These are phyloP conservation scores for Blumeriella jaapii DNA, from an alignment of 2,329 filamentous ascomycete species.

Conservation along the genomic window DNA sequence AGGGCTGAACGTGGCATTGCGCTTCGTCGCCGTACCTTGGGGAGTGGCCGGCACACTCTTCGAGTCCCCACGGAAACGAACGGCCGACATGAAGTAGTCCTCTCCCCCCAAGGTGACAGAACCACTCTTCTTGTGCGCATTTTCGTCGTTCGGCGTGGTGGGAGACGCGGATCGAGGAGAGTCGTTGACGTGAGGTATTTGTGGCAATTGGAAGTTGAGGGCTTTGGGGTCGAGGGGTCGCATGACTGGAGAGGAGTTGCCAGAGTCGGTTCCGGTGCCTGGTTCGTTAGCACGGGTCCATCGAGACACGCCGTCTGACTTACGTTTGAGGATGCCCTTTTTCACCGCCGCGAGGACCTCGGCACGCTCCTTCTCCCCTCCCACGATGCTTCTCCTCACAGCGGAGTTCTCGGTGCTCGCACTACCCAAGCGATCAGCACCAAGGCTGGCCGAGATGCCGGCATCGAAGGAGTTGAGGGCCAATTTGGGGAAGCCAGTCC, in stretches of 20 bases:
- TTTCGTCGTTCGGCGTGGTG: slow-evolving; percentile 75
- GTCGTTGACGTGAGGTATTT: slow-evolving; percentile 54
- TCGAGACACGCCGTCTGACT: slow-evolving; percentile 24
- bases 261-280: slow-evolving; percentile 37
- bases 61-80: slow-evolving; percentile 62
- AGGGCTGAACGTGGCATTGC: slow-evolving; percentile 71
- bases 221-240: slow-evolving; percentile 45
- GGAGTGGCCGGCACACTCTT: slow-evolving; percentile 76
- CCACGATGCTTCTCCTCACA: slow-evolving; percentile 77
- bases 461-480: slow-evolving; percentile 74
- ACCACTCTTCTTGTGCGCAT: slow-evolving; percentile 53
- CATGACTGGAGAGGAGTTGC: slow-evolving; percentile 57
- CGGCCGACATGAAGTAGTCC: slow-evolving; percentile 78
- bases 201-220: slow-evolving; percentile 45
- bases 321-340: slow-evolving; percentile 92
- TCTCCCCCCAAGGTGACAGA: slow-evolving; percentile 62
- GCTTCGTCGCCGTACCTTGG: slow-evolving; percentile 45
- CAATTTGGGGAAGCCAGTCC: slow-evolving; percentile 72
- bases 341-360: slow-evolving; percentile 86
- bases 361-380: slow-evolving; percentile 78
- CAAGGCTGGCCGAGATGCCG: slow-evolving; percentile 33
- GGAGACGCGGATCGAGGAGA: slow-evolving; percentile 79
- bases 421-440: slow-evolving; percentile 39
- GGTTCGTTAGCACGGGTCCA: slow-evolving; percentile 25
- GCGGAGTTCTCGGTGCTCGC: slow-evolving; percentile 49